A percentile compares a stretch with the other conserved stretches of the same genome.
These are phyloP conservation scores for Hemisphaericaspora xylofermentans DNA, from an alignment of 1,139 yeast species.

Conservation along the genomic window DNA sequence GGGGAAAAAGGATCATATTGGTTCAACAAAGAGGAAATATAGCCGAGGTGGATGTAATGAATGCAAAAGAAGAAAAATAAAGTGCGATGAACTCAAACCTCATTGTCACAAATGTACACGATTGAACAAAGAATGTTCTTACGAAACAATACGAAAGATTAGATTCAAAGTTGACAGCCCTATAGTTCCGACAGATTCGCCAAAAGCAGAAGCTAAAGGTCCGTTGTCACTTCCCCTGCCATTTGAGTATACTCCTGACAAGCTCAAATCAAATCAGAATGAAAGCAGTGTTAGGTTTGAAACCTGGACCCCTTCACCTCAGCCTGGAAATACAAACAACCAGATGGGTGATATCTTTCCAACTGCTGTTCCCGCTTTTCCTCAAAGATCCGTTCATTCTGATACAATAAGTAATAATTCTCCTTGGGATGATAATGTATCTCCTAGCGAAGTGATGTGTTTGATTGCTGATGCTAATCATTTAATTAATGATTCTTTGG, in stretches of 20 bases:
- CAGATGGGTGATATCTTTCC: neutral
- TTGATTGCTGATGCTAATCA: conserved; percentile 51
- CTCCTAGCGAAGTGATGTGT: conserved; percentile 20
- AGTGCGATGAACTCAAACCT: conserved; percentile 41
- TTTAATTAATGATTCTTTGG: conserved; percentile 45
- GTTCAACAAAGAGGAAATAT: conserved; percentile 41
- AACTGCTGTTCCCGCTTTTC: conserved; percentile 6
- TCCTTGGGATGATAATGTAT: conserved; percentile 12
- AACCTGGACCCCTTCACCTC: conserved; percentile 2
- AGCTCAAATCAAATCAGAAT: conserved; percentile 1
- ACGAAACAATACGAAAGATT: conserved; percentile 36
- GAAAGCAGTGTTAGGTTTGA: conserved; percentile 3
- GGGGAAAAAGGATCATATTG: neutral
- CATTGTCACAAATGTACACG: conserved; percentile 44
- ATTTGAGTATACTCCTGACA: neutral
- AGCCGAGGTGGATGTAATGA: conserved; percentile 63
- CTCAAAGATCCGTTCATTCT: conserved; percentile 8
- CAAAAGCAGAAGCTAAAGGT: neutral
- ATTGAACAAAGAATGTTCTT: conserved; percentile 48
- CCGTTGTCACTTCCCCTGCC: neutral
- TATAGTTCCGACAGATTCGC: conserved; percentile 1
- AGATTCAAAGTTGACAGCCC: conserved; percentile 14
- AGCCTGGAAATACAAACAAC: conserved; percentile 1
- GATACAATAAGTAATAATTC: neutral
- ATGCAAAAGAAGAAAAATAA: conserved; percentile 62